Evolutionary conservation across 495 filamentous ascomycete species (phyloP), one percentile per base, ranked within the genome.

Genomic region (Bathelium albidoporum): DNA sequence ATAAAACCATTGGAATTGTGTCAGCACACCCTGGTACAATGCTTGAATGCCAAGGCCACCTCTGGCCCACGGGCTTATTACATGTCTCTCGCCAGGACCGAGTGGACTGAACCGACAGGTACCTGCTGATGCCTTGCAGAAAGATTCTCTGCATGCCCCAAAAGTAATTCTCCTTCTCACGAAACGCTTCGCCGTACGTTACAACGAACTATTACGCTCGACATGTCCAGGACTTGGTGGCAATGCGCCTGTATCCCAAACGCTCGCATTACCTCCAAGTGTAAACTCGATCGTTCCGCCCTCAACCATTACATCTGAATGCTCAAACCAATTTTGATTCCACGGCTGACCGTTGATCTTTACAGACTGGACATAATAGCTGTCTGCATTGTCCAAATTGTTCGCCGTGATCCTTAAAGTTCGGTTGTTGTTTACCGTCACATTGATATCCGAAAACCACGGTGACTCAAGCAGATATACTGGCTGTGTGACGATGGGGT

Each of bases 171-270:
- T n/a, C n/a, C n/a, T n/a, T n/a, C n/a, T n/a, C n/a, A n/a, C n/a
- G n/a, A n/a, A n/a, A n/a, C n/a, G n/a, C n/a, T n/a, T n/a, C n/a
- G n/a, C n/a, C n/a, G n/a, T n/a, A 14, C 14, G 14, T 39, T 39
- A 39, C 14, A 5, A 14, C 34, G 34, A 58, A 34, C 11, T 32
- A 20, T 65, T 61, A 7, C 64, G 52, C 31, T 68, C 65, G n/a
- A 69, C 32, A 66, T 75, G 72, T 18, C 73, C 73, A 9, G 72
- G 72, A 66, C 66, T 70, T 24, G 73, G 72, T 24, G 73, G 73
- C 39, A 70, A 66, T 32, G 61, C 64, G 20, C 72, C 73, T 9
- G 62, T 73, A 58, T 74, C 73, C 73, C 73, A 76, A 12, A 61
- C 34, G 62, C 39, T 68, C 63, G 59, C 32, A 62, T 72, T 65